Evolutionary conservation across 179 eudicot species (phyloP), one percentile per base, ranked within the genome.

Genomic region (Spinacia oleracea): DNA sequence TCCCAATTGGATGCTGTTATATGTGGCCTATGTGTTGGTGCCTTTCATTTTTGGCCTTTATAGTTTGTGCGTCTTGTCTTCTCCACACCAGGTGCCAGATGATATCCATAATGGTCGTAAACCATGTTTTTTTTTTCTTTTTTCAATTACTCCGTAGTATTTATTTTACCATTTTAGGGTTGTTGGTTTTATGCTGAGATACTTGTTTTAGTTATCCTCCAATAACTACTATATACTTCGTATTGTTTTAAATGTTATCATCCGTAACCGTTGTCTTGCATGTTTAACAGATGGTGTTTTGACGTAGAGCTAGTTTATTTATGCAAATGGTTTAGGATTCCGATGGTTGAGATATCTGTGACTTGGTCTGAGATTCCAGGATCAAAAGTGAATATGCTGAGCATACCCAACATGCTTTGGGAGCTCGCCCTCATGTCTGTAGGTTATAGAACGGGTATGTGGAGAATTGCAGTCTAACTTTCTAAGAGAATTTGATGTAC

Each of bases 321-420:
- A 38, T 89, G 99, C 97, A 96, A 96, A 83, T 77, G 79, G 74
- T 90, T 96, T 71, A 25, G 74, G 38, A 91, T 96, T 76, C 94
- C 96, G 2, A 88, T 91, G 84, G 59, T 82, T 11, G 98, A 92
- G 85, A 82, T 94, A 78, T 87, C 97, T 0, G 98, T 94, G 9
- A 94, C 84, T 42, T 94, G 98, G 98, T 82, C 94, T 34, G 98
- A 96, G 86, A 93, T 96, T 80, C 98, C 99, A 0, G 99, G 99
- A 80, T 96, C 99, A 9, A 96, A 96, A 87, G 97, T 96, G 75
- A 93, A 85, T 63, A 81, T 83, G 25, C 79, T 92, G 38, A 96
- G 99, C 89, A 96, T 93, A 78, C 97, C 96, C 25, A 89, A 92
- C 87, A 96, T 96, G 99, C 91, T 96, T 71, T 96, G 97, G 98